These are phyloP conservation scores for Dalbergia oliveri DNA, from an alignment of 306 rosid species.

Conservation along the genomic window DNA sequence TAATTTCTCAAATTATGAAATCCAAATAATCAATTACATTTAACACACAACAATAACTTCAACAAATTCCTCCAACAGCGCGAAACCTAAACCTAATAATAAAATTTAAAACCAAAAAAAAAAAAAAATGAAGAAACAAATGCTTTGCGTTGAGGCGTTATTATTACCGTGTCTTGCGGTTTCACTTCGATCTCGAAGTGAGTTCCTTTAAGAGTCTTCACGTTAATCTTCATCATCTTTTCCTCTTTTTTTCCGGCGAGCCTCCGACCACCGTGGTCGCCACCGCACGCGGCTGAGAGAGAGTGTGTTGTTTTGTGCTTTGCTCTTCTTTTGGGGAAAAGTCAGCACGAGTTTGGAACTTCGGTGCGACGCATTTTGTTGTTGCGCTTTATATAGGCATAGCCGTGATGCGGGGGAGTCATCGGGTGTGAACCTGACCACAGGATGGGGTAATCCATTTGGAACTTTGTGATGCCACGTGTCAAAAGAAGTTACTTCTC, in stretches of 20 bases:
- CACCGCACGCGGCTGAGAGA: constrained; percentile 44
- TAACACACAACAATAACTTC: constrained; percentile 31
- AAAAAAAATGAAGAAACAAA: no score
- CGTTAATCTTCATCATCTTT: constrained; percentile 71
- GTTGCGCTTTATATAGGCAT: not conserved
- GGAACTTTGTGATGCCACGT: not conserved
- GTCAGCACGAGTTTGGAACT: constrained; percentile 33
- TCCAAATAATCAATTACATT: constrained; percentile 24
- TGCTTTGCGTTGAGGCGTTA: not conserved
- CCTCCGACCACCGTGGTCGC: constrained; percentile 31
- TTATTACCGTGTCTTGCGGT: constrained; percentile 46
- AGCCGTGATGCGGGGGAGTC: not conserved
- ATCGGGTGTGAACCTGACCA: not conserved
- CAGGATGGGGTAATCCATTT: not conserved
- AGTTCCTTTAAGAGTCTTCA: constrained; percentile 78
- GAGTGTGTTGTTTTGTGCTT: constrained; percentile 19
- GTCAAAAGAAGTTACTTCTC: not conserved
- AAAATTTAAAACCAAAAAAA: no score
- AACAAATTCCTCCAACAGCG: not conserved
- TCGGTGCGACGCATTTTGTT: not conserved
- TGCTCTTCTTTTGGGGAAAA: constrained; percentile 38
- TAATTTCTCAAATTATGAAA: not conserved
- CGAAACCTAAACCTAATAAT: constrained; percentile 6
- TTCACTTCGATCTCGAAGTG: constrained; percentile 74
- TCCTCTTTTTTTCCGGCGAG: not conserved